These are phyloP conservation scores for Suhomyces atakaporum DNA, from an alignment of 1,139 yeast species.

Conservation along the genomic window DNA sequence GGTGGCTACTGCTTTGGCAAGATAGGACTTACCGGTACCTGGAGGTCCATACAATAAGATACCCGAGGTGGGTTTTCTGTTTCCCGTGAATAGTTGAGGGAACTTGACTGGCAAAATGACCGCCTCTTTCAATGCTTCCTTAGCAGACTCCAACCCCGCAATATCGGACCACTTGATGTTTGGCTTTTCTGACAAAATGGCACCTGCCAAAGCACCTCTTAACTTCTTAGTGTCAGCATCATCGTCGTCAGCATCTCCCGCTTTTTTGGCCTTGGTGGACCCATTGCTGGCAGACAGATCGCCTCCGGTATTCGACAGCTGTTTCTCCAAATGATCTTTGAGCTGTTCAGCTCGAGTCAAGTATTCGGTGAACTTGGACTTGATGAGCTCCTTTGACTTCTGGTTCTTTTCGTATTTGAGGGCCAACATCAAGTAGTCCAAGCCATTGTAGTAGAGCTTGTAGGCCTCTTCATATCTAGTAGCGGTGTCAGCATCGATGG, in stretches of 20 bases:
- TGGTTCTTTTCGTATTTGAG: constrained; percentile 93
- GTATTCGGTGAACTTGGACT: constrained; percentile 89
- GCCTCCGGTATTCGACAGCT: constrained; percentile 43
- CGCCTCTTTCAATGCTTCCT: constrained; percentile 96
- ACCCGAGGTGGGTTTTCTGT: constrained; percentile 91
- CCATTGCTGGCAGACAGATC: constrained; percentile 57
- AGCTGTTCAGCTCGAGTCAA: constrained; percentile 91
- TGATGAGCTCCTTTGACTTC: constrained; percentile 82
- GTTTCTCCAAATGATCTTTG: constrained; percentile 83
- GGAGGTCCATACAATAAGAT: constrained; percentile 96
- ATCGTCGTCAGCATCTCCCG: constrained; percentile 61
- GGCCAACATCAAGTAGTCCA: constrained; percentile 94
- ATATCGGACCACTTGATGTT: constrained; percentile 94
- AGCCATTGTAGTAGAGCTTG: constrained; percentile 86
- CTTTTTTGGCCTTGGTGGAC: constrained; percentile 58
- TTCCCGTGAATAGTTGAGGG: constrained; percentile 93
- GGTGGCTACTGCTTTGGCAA: constrained; percentile 98
- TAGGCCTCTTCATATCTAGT: constrained; percentile 94
- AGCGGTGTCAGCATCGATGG: constrained; percentile 92
- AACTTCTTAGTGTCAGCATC: constrained; percentile 86
- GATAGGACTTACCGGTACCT: constrained; percentile 96
- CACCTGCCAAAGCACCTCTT: constrained; percentile 89
- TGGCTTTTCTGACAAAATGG: constrained; percentile 89
- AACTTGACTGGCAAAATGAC: constrained; percentile 93
- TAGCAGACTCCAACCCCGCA: constrained; percentile 94